phyloP scores from a whole-genome alignment of 2,329 filamentous ascomycete genomes.

The Cucurbitaria berberidis region DNA sequence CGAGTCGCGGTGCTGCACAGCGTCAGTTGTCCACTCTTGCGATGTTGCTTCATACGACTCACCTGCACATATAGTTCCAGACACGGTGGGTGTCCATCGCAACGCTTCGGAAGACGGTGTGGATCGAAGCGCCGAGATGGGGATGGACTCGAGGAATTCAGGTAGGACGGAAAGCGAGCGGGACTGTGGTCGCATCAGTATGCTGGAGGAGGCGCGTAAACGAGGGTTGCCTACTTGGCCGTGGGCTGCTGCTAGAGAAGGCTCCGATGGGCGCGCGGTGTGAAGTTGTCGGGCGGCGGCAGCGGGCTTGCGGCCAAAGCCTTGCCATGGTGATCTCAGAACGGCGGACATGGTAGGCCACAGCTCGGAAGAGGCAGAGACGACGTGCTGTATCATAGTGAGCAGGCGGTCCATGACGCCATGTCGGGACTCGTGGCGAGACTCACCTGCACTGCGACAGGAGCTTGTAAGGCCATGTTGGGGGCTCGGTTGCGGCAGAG shows the following conservation, averaged over 20 bases:
- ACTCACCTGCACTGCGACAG: constrained; percentile 56
- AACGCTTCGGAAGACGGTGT: constrained; percentile 13
- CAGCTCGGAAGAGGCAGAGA: constrained; percentile 46
- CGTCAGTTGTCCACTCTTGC: constrained; percentile 4
- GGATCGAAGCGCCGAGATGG: constrained; percentile 27
- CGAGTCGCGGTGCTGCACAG: constrained; percentile 41
- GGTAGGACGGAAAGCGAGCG: constrained; percentile 18
- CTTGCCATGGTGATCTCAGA: constrained; percentile 45
- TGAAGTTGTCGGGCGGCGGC: constrained; percentile 29
- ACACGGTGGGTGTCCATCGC: constrained; percentile 18
- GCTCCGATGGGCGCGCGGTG: constrained; percentile 13
- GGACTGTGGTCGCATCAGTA: constrained; percentile 19
- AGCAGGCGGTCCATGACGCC: constrained; percentile 26
- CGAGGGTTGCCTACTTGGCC: constrained; percentile 1
- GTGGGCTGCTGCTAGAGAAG: constrained; percentile 1
- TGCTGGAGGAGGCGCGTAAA: background rate
- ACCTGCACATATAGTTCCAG: constrained; percentile 29
- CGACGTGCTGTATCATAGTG: constrained; percentile 51
- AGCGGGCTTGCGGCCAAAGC: constrained; percentile 29
- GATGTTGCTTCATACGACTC: constrained; percentile 3
- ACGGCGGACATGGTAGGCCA: constrained; percentile 50
- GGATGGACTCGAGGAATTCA: constrained; percentile 30
- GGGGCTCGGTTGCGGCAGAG: constrained; percentile 33
- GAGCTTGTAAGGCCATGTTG: constrained; percentile 60
- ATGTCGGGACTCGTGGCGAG: constrained; percentile 36